Evolutionary conservation across 768 basidiomycete genomes (phyloP).

Genomic region (Mycena belliarum): DNA sequence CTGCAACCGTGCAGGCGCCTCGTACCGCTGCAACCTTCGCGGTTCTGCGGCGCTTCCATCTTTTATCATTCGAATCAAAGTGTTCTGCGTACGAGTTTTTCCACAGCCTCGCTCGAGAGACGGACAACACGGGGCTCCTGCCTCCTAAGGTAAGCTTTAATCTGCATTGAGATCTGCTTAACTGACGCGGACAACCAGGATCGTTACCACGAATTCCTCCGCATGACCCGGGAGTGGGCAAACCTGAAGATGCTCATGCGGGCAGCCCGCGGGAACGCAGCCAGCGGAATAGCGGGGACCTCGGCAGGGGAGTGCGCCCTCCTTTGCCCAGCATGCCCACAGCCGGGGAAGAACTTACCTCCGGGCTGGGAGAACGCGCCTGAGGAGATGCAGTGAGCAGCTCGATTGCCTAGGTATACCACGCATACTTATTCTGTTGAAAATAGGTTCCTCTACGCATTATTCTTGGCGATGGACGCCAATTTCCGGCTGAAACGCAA

Average conservation of each 20-base stretch:
- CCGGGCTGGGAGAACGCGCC: constrained; percentile 20
- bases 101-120: constrained; percentile 13
- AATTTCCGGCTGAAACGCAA: constrained; percentile 25
- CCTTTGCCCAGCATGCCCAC: constrained; percentile 31
- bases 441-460: constrained; percentile 16
- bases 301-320: constrained; percentile 24
- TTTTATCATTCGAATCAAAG: constrained; percentile 16
- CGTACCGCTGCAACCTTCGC: constrained; percentile 16
- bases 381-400: constrained; percentile 6
- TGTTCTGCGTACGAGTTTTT: constrained; percentile 24
- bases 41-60: constrained; percentile 14
- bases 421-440: neutral
- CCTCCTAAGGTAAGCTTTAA: neutral
- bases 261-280: constrained; percentile 19
- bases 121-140: constrained; percentile 14
- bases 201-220: constrained; percentile 16
- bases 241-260: constrained; percentile 24
- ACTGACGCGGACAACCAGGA: neutral
- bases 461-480: constrained; percentile 24
- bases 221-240: constrained; percentile 21
- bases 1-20: constrained; percentile 17
- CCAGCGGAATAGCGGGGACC: constrained; percentile 23
- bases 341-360: constrained; percentile 28
- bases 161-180: too few species aligned
- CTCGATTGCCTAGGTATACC: neutral